These are phyloP conservation scores for Carpinus fangiana DNA, from an alignment of 306 rosid species.

Conservation along the genomic window DNA sequence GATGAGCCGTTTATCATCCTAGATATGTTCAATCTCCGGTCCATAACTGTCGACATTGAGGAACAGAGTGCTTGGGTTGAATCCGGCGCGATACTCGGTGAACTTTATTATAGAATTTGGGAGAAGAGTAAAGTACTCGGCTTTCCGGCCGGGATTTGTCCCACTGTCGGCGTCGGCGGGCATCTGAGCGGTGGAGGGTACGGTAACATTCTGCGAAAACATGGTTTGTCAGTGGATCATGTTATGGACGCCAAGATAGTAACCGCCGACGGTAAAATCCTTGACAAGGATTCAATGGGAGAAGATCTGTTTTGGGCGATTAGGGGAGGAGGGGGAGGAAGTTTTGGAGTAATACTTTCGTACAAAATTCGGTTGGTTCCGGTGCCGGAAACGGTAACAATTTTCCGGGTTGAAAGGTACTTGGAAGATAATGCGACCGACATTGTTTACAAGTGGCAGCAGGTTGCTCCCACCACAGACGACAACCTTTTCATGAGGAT, in stretches of 20 bases:
- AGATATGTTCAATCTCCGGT: constrained; percentile 68
- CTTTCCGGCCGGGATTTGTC: constrained; percentile 72
- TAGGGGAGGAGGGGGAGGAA: constrained; percentile 77
- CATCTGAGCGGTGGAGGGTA: constrained; percentile 86
- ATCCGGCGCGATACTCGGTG: constrained; percentile 76
- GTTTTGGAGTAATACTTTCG: constrained; percentile 70
- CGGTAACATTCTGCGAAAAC: constrained; percentile 65
- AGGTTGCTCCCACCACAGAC: constrained; percentile 46
- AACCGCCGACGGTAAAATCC: constrained; percentile 59
- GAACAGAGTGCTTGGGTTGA: constrained; percentile 52
- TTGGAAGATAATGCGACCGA: constrained; percentile 53
- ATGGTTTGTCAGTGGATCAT: constrained; percentile 65
- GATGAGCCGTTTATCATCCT: constrained; percentile 57
- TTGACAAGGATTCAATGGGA: constrained; percentile 60
- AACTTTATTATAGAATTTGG: constrained; percentile 63
- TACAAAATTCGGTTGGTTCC: constrained; percentile 53
- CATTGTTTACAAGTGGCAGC: constrained; percentile 64
- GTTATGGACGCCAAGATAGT: constrained; percentile 67
- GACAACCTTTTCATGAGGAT: constrained; percentile 59
- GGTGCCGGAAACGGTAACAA: constrained; percentile 58
- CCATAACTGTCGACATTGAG: constrained; percentile 42
- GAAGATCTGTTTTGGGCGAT: constrained; percentile 87
- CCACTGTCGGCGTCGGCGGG: constrained; percentile 81
- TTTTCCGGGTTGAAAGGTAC: constrained; percentile 39
- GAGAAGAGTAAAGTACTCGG: constrained; percentile 62